Evolutionary conservation across 257 asterid species (phyloP).

Genomic region (Anisodus tanguticus): DNA sequence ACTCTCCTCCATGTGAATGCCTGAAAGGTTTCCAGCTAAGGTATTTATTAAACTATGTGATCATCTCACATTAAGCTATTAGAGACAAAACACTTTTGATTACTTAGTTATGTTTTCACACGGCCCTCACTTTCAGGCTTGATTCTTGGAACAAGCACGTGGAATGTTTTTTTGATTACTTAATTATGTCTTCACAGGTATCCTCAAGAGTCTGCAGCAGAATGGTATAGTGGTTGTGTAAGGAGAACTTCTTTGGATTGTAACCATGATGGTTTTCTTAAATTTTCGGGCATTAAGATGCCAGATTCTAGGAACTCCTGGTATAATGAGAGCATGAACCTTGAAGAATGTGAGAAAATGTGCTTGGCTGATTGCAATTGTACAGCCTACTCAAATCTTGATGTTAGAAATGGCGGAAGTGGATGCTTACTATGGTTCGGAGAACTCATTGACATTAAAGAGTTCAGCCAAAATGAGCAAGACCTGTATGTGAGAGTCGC

Average conservation of each 20-base stretch:
- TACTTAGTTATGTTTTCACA: background rate
- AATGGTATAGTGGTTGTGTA: constrained; percentile 39
- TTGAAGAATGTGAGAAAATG: constrained; percentile 41
- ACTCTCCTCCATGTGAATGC: constrained; percentile 31
- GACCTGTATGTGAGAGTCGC: constrained; percentile 27
- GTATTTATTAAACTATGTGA: constrained; percentile 11
- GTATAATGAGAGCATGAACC: constrained; percentile 35
- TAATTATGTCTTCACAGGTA: background rate
- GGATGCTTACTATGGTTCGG: constrained; percentile 55
- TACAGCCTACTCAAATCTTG: constrained; percentile 46
- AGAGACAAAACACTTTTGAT: background rate
- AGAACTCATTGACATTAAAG: constrained; percentile 50
- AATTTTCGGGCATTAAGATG: constrained; percentile 23
- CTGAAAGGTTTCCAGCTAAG: constrained; percentile 22
- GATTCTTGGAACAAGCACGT: background rate
- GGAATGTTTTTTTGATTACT: background rate
- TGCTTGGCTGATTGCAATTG: constrained; percentile 53
- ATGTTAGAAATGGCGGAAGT: constrained; percentile 31
- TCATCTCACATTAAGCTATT: background rate
- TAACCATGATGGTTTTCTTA: constrained; percentile 21
- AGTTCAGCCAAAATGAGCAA: constrained; percentile 4
- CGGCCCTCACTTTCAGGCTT: background rate
- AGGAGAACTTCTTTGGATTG: constrained; percentile 26
- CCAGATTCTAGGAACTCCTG: constrained; percentile 37
- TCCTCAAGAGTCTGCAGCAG: constrained; percentile 18